phyloP scores from a whole-genome alignment of 1,284 basidiomycete genomes.

The Fomitopsis schrenkii region DNA sequence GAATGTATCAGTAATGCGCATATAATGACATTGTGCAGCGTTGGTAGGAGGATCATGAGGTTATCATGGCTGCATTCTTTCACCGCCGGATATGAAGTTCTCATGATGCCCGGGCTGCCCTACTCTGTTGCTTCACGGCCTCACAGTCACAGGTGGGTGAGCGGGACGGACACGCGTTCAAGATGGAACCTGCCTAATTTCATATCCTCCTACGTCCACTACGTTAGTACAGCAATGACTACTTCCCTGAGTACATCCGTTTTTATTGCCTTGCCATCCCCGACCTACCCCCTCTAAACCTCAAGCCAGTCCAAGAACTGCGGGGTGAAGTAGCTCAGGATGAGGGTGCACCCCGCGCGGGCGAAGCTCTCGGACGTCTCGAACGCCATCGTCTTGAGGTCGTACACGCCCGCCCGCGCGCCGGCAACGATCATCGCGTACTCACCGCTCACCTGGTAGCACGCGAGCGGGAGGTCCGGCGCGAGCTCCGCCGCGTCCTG shows the following conservation, averaged over 20 bases:
- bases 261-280: too few species aligned
- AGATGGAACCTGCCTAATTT: too few species aligned
- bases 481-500: slow-evolving; percentile 83
- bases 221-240: not conserved
- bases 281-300: not conserved
- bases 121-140: too few species aligned
- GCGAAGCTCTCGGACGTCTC: slow-evolving; percentile 90
- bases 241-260: not conserved
- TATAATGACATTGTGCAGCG: not conserved
- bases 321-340: slow-evolving; percentile 94
- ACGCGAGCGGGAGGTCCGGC: slow-evolving; percentile 86
- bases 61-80: not conserved
- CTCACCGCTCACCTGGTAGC: slow-evolving; percentile 96
- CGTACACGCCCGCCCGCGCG: slow-evolving; percentile 90
- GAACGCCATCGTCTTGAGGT: slow-evolving; percentile 89
- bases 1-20: not conserved
- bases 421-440: slow-evolving; percentile 97
- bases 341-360: slow-evolving; percentile 86
- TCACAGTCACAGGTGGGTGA: too few species aligned
- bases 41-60: not conserved
- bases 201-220: too few species aligned
- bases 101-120: too few species aligned
- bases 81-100: too few species aligned
- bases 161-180: too few species aligned
- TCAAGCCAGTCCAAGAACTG: slow-evolving; percentile 84